Base-by-base conservation (phyloP, 1,284 basidiomycete genomes). In the Ceratobasidium sp. region DNA sequence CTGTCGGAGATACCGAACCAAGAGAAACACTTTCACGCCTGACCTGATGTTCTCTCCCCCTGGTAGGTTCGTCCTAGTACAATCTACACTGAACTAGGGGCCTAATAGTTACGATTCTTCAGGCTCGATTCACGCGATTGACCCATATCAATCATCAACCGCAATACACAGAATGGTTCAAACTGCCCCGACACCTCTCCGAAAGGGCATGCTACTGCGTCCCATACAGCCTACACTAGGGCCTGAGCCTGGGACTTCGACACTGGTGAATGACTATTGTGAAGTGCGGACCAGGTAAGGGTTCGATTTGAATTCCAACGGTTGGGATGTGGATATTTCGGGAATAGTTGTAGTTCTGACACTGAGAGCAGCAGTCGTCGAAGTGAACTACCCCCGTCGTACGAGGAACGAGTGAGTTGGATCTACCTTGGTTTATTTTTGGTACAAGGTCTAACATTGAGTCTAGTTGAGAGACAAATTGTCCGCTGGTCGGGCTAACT, bases 101-200 rank as follows among this genome's bases (percentile, higher is more conserved):
- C 6, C 8, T n/a, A 22, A 9, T 51, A 34, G 8, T 34, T 34
- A 34, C 8, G 8, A 34, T 34, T 34, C 4, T 49, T 9, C 9
- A 56, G 54, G 54, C 14, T 31, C 54, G 27, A 5, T 56, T 24
- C 24, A 29, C 19, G 29, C 14, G 14, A 27, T 56, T 9, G 54
- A 56, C 3, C 27, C 54, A 56, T 56, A 56, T 27, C 54, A 56
- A 34, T 56, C 54, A 29, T 56, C 54, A 1, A 29, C 54, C 24
- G 54, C 54, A 22, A 6, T 56, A 4, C 24, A 56, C 29, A 31
- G 4, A 22, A 56, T 56, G 54, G 29, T 29, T 16, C 54, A 56
- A 56, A 56, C 24, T 56, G 56, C 14, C 5, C 14, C 11, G 31
- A 34, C 8, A 3, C 37, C 56, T 5, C 34, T 34, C n/a, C 19